Conservation (phyloP, 2,329 filamentous ascomycete species). For the Tricladium varicosporioides region DNA sequence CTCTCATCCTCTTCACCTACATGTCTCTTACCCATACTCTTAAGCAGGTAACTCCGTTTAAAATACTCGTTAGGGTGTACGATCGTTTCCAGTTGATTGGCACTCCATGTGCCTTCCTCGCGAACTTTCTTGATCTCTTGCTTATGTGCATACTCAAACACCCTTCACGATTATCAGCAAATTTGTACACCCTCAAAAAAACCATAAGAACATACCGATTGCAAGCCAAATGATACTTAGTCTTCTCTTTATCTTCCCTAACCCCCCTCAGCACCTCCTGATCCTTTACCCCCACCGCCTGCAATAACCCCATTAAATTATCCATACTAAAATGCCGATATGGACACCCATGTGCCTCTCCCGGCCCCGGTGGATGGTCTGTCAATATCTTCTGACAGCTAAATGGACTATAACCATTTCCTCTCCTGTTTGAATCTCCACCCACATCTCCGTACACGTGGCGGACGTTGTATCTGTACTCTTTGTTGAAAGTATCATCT, state of each 20-base stretch:
- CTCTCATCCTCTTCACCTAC: conserved; percentile 39
- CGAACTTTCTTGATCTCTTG: conserved; percentile 73
- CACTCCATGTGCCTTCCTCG: conserved; percentile 68
- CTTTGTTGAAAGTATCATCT: conserved; percentile 95
- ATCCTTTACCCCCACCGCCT: conserved; percentile 77
- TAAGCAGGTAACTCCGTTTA: conserved; percentile 87
- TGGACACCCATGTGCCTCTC: conserved; percentile 92
- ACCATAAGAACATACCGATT: conserved; percentile 60
- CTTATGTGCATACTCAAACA: conserved; percentile 87
- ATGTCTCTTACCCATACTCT: conserved; percentile 58
- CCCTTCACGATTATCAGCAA: conserved; percentile 42
- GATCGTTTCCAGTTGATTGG: conserved; percentile 86
- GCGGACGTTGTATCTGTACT: conserved; percentile 96
- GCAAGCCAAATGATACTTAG: conserved; percentile 91
- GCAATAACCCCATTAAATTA: conserved; percentile 75
- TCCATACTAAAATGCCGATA: conserved; percentile 90
- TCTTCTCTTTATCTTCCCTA: conserved; percentile 83
- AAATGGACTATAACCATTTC: conserved; percentile 84
- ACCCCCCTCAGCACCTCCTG: conserved; percentile 75
- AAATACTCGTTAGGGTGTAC: conserved; percentile 98
- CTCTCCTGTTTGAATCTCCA: conserved; percentile 82
- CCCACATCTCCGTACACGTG: conserved; percentile 94
- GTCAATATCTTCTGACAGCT: conserved; percentile 94
- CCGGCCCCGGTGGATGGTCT: conserved; percentile 80
- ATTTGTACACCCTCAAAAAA: not conserved